These are phyloP conservation scores for Calonectria pseudoreteaudii DNA, from an alignment of 2,329 filamentous ascomycete species.

Conservation along the genomic window DNA sequence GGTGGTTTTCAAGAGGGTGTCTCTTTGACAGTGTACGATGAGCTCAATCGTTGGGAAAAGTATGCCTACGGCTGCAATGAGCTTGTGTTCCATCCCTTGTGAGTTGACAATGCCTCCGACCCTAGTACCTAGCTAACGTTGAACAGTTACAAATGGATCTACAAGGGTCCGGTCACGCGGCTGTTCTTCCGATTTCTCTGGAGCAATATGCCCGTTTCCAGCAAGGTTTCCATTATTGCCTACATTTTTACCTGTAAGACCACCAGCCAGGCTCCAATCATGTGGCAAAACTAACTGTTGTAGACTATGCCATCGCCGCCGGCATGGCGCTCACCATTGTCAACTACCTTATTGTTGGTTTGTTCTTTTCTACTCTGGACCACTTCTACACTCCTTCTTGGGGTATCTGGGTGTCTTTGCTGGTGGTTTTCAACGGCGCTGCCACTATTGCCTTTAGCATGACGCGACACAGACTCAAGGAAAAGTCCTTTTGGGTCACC, in stretches of 20 bases:
- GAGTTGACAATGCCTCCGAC: slow-evolving; percentile 29
- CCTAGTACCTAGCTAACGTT: neutral
- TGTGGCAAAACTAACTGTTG: neutral
- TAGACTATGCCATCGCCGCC: slow-evolving; percentile 74
- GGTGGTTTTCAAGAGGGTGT: slow-evolving; percentile 81
- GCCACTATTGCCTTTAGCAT: slow-evolving; percentile 40
- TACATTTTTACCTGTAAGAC: slow-evolving; percentile 71
- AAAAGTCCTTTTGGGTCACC: slow-evolving; percentile 42
- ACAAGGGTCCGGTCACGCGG: slow-evolving; percentile 72
- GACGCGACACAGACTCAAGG: slow-evolving; percentile 42
- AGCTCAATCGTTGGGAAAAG: slow-evolving; percentile 79
- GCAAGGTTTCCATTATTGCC: slow-evolving; percentile 77
- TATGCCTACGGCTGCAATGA: slow-evolving; percentile 80
- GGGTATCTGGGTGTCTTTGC: slow-evolving; percentile 67
- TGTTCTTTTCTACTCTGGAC: slow-evolving; percentile 74
- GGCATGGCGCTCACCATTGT: slow-evolving; percentile 73
- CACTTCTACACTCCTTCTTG: slow-evolving; percentile 77
- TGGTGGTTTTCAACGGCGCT: slow-evolving; percentile 42
- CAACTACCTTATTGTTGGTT: slow-evolving; percentile 81
- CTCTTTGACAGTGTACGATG: slow-evolving; percentile 79
- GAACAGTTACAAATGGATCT: slow-evolving; percentile 62
- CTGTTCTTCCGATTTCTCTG: slow-evolving; percentile 52
- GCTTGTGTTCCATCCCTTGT: slow-evolving; percentile 75
- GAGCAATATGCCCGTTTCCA: slow-evolving; percentile 66
- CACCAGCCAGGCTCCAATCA: neutral